Conservation (phyloP, 176 grass and related monocot species). For the Oryza brachyantha region DNA sequence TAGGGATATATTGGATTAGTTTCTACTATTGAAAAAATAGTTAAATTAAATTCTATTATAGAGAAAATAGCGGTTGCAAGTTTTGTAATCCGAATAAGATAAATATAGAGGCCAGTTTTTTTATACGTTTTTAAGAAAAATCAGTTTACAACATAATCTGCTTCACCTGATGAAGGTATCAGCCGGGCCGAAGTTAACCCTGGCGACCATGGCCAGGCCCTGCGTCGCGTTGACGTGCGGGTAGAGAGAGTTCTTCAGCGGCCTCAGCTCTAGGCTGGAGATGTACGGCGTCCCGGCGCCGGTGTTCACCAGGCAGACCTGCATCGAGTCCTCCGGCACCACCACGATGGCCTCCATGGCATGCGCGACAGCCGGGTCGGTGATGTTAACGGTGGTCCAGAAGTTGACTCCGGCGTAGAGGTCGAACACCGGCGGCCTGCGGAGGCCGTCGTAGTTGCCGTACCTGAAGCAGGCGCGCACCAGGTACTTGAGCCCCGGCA, state of each 20-base stretch:
- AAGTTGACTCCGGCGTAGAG: slow-evolving; percentile 27
- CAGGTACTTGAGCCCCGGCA: background rate
- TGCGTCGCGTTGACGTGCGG: background rate
- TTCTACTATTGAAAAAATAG: too few relatives aligned
- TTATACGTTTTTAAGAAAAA: too few relatives aligned
- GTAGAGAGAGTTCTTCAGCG: slow-evolving; percentile 25
- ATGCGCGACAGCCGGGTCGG: background rate
- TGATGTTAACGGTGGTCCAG: slow-evolving; percentile 38
- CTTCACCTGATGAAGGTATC: background rate
- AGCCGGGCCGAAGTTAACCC: slow-evolving; percentile 17
- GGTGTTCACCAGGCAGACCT: slow-evolving; percentile 40
- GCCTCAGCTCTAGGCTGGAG: slow-evolving; percentile 42
- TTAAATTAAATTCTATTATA: too few relatives aligned
- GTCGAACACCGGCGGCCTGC: background rate
- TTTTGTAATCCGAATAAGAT: too few relatives aligned
- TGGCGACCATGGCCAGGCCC: slow-evolving; percentile 13
- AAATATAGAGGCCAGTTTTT: too few relatives aligned
- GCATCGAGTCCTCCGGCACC: background rate
- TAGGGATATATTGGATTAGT: too few relatives aligned
- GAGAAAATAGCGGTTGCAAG: too few relatives aligned
- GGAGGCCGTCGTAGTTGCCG: slow-evolving; percentile 39
- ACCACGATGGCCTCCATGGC: slow-evolving; percentile 5
- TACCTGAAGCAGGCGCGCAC: slow-evolving; percentile 36
- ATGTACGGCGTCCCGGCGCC: slow-evolving; percentile 44
- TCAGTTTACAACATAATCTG: background rate